Base-by-base conservation (phyloP, 495 filamentous ascomycete genomes). In the Penicillium steckii region DNA sequence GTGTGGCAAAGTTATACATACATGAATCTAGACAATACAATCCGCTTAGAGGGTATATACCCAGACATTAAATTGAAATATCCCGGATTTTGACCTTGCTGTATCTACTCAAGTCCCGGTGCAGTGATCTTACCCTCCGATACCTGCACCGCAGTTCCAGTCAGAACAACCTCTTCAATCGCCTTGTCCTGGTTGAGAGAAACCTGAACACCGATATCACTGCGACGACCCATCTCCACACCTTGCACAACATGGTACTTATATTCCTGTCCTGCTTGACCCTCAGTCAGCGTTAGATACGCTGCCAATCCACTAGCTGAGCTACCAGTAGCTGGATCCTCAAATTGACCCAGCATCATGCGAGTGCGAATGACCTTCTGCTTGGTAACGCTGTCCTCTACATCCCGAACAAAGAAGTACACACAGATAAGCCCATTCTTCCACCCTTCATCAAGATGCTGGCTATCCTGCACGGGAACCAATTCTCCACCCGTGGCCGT, bases 171-270 rank as follows among this genome's bases (percentile, higher is more conserved):
- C 41, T 71, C 70, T 48, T 77, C 73, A 43, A 86, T 60, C 50
- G 29, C 48, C 18, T 62, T 65, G 35, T 66, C 57, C 17, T 44
- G 43, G 27, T 59, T 61, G 57, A 72, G 58, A 15, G 50, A 66
- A 44, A 80, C 76, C 25, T 65, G 71, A 32, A 80, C 64, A 3
- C 68, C 68, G 54, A 85, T 84, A 40, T 80, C 77, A 71, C 87
- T 90, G 56, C 68, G 70, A 50, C 87, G 70, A 0, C 85, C 87
- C 85, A 91, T 92, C 71, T 92, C 88, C 10, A 91, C 84, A 0
- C 88, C 89, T 70, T 92, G 89, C 56, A 79, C 80, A 46, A 91
- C 60, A 40, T 69, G 68, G 58, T 80, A 85, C 54, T 59, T 67
- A 37, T 62, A 58, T 19, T 52, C 30, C 50, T 54, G 50, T n/a